phyloP scores from a whole-genome alignment of 176 grass and related monocot genomes.

The Bromus sterilis region DNA sequence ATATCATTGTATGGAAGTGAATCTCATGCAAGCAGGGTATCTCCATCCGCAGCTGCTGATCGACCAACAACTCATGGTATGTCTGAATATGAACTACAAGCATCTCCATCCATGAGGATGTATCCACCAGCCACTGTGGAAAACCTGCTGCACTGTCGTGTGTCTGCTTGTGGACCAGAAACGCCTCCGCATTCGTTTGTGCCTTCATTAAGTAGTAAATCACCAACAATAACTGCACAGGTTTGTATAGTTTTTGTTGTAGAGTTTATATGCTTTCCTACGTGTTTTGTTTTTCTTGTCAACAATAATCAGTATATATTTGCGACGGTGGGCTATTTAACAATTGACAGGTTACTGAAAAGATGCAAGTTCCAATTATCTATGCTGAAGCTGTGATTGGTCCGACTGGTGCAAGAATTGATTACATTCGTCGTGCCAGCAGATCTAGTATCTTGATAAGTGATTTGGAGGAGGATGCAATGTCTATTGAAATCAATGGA shows the following conservation, averaged over 20 bases:
- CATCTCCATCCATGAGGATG: constrained; percentile 24
- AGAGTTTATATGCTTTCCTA: not conserved
- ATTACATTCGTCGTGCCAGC: constrained; percentile 43
- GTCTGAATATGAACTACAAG: constrained; percentile 14
- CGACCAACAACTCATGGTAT: not conserved
- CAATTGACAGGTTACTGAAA: constrained; percentile 31
- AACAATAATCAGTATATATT: constrained; percentile 15
- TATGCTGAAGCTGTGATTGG: constrained; percentile 48
- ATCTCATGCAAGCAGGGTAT: constrained; percentile 1
- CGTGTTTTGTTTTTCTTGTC: not conserved
- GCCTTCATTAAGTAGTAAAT: constrained; percentile 4
- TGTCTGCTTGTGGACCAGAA: constrained; percentile 33
- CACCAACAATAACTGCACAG: constrained; percentile 11
- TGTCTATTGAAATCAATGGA: constrained; percentile 47
- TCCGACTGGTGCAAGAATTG: constrained; percentile 38
- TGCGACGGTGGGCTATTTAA: constrained; percentile 1
- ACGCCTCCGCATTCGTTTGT: not conserved
- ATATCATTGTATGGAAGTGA: constrained; percentile 23
- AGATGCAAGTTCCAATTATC: constrained; percentile 41
- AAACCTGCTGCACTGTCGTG: constrained; percentile 30
- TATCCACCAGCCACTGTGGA: constrained; percentile 25
- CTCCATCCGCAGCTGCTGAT: constrained; percentile 19
- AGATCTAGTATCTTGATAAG: constrained; percentile 27
- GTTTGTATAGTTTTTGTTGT: constrained; percentile 21
- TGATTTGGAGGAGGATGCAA: not conserved